Percentiles rank a stretch among this genome's conserved stretches.
These are phyloP conservation scores for Lagenidium giganteum DNA, from an alignment of 352 stramenopile species.

Conservation along the genomic window DNA sequence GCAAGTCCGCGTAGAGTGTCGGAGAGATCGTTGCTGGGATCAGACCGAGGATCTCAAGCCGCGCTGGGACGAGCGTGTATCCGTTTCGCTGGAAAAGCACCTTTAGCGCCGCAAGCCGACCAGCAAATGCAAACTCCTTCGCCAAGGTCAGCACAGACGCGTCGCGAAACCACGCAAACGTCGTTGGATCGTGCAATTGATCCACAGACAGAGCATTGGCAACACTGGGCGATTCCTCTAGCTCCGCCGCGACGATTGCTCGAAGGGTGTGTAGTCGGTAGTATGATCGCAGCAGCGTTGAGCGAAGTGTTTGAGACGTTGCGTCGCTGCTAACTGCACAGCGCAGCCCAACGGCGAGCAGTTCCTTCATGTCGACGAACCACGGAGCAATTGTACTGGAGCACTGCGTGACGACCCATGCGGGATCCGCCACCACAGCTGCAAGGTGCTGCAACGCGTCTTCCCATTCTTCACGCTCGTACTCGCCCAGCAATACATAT, in stretches of 20 bases:
- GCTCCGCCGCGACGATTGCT: constrained; percentile 10
- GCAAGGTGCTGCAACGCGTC: constrained; percentile 39
- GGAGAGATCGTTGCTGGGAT: constrained; percentile 34
- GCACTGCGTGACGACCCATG: constrained; percentile 49
- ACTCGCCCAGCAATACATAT: constrained; percentile 4
- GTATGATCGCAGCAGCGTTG: constrained; percentile 9
- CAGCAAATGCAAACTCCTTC: constrained; percentile 41
- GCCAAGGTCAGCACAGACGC: constrained; percentile 29
- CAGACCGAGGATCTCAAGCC: constrained; percentile 39
- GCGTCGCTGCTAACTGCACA: constrained; percentile 10
- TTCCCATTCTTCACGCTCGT: constrained; percentile 15
- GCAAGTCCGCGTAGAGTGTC: constrained; percentile 30
- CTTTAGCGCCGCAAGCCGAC: constrained; percentile 30
- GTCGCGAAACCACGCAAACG: constrained; percentile 27
- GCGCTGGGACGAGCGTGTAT: constrained; percentile 45
- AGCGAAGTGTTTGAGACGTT: not conserved
- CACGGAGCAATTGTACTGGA: constrained; percentile 26
- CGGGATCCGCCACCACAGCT: constrained; percentile 26
- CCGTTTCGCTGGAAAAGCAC: constrained; percentile 45
- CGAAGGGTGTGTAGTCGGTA: constrained; percentile 21
- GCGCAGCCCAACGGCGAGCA: constrained; percentile 41
- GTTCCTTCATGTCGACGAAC: constrained; percentile 52
- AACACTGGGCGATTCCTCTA: constrained; percentile 2
- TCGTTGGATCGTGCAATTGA: constrained; percentile 36
- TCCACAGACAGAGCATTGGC: constrained; percentile 15